Conservation (phyloP, 75 land plant species). For the Pinus tabuliformis region DNA sequence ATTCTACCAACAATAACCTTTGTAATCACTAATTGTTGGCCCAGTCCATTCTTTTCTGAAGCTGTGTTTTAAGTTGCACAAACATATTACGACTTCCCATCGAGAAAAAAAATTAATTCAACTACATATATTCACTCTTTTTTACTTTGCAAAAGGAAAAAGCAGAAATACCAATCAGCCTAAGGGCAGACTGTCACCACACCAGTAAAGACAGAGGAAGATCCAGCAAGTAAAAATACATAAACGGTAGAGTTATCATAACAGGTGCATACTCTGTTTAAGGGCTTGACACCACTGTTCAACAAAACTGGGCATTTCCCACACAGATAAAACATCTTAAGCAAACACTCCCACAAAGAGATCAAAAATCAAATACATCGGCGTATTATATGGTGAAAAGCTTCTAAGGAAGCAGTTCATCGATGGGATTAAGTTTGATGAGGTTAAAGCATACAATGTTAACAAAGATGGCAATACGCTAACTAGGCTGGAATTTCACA, state of each 20-base stretch:
- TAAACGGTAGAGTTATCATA: conserved; percentile 73
- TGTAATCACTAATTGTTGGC: not conserved
- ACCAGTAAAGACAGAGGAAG: conserved; percentile 44
- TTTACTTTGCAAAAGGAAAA: conserved; percentile 13
- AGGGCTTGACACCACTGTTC: conserved; percentile 67
- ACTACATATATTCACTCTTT: not conserved
- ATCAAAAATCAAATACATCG: too few species aligned
- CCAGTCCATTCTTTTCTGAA: not conserved
- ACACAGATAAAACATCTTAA: too few species aligned
- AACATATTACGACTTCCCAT: not conserved
- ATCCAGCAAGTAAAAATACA: conserved; percentile 64
- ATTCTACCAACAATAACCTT: too few species aligned
- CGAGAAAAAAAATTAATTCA: not conserved
- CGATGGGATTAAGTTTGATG: conserved; percentile 94
- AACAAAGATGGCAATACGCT: conserved; percentile 99
- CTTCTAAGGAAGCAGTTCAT: not conserved
- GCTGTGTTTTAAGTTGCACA: not conserved
- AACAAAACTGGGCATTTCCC: too few species aligned
- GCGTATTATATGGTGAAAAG: too few species aligned
- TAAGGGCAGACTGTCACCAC: conserved; percentile 69
- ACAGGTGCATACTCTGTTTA: conserved; percentile 99
- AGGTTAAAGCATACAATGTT: conserved; percentile 99
- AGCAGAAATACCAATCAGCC: conserved; percentile 7
- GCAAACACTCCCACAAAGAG: too few species aligned
- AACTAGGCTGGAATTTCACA: conserved; percentile 96